Evolutionary conservation across 2,329 filamentous ascomycete species (phyloP).

Genomic region (Stromatinia cepivora): DNA sequence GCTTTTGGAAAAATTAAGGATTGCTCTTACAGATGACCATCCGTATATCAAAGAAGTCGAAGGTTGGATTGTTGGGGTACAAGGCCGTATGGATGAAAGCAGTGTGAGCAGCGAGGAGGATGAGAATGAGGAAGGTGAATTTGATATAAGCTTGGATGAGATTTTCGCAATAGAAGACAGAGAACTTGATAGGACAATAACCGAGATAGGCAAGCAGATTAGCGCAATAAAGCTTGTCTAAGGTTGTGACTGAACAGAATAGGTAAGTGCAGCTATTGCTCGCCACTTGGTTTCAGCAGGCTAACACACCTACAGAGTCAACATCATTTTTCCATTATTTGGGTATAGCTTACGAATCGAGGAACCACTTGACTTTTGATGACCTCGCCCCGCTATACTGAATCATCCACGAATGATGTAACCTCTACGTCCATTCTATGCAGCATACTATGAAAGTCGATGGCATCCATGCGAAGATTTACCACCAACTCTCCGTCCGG

Average conservation of each 20-base stretch:
- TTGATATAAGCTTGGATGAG: not conserved
- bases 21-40: fast-evolving
- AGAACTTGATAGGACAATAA: not conserved
- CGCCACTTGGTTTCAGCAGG: not conserved
- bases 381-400: not conserved
- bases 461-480: not conserved
- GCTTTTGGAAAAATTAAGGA: not conserved
- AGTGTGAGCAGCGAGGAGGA: fast-evolving
- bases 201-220: not conserved
- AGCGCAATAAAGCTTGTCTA: not conserved
- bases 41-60: not conserved
- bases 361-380: not conserved
- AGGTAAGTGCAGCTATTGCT: not conserved
- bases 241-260: not conserved
- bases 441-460: not conserved
- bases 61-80: not conserved
- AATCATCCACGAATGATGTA: not conserved
- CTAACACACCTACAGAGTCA: not conserved
- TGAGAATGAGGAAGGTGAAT: not conserved
- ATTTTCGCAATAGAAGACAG: not conserved
- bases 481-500: not conserved
- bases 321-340: no score
- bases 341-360: not conserved
- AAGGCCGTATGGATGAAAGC: not conserved
- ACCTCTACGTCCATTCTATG: not conserved